Conservation (phyloP, 2,329 filamentous ascomycete genomes). For the Herpotrichia juniperi region DNA sequence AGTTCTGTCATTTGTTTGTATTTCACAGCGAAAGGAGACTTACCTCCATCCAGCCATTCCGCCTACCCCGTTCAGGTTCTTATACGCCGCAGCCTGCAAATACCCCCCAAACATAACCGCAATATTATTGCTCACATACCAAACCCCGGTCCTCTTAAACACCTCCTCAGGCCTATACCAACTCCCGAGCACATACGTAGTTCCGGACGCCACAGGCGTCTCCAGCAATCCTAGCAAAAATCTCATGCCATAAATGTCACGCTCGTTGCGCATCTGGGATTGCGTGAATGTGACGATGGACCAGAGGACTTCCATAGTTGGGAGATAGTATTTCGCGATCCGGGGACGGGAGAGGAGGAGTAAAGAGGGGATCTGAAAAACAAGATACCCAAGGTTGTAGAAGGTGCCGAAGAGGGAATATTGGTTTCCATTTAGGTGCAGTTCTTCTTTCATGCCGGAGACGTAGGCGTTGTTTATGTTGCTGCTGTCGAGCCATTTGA, state of each 20-base stretch:
- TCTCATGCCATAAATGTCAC: slow-evolving; percentile 48
- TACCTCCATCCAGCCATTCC: slow-evolving; percentile 55
- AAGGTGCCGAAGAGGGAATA: slow-evolving; percentile 59
- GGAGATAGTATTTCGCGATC: slow-evolving; percentile 44
- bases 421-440: slow-evolving; percentile 59
- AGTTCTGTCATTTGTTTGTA: slow-evolving; percentile 36
- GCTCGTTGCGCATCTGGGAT: slow-evolving; percentile 44
- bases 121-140: slow-evolving; percentile 59
- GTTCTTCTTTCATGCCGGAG: slow-evolving; percentile 41
- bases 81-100: slow-evolving; percentile 61
- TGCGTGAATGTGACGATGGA: slow-evolving; percentile 49
- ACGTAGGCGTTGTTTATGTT: slow-evolving; percentile 55
- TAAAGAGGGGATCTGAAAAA: slow-evolving; percentile 47
- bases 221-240: slow-evolving; percentile 46
- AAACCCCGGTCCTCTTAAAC: slow-evolving; percentile 62
- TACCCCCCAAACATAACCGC: slow-evolving; percentile 65
- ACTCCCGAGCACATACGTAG: slow-evolving; percentile 43
- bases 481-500: slow-evolving; percentile 46
- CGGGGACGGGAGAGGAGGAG: slow-evolving; percentile 46
- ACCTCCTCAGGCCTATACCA: slow-evolving; percentile 54
- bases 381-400: slow-evolving; percentile 47
- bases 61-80: slow-evolving; percentile 55
- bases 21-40: slow-evolving; percentile 38
- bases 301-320: slow-evolving; percentile 49
- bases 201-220: slow-evolving; percentile 44